These are phyloP conservation scores for Penicillium macrosclerotiorum DNA, from an alignment of 495 filamentous ascomycete genomes.

Conservation along the genomic window DNA sequence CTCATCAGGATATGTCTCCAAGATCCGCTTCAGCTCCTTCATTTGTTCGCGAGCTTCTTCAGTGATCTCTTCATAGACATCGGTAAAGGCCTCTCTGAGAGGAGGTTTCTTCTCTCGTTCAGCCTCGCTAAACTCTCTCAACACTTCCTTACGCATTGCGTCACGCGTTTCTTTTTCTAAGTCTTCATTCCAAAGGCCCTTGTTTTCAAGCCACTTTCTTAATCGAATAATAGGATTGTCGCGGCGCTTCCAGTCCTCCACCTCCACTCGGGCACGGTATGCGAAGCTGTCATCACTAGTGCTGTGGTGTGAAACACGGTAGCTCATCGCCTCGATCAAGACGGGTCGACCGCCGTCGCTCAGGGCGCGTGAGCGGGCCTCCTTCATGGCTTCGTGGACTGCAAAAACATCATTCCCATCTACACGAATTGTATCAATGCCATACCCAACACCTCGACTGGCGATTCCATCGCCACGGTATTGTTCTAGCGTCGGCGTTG, in stretches of 20 bases:
- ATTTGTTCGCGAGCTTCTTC: slow-evolving; percentile 80
- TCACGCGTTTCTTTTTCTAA: slow-evolving; percentile 72
- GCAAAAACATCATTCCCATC: slow-evolving; percentile 98
- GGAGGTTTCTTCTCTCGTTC: slow-evolving; percentile 88
- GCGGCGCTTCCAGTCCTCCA: slow-evolving; percentile 95
- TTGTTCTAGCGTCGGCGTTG: slow-evolving; percentile 90
- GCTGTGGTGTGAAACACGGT: slow-evolving; percentile 95
- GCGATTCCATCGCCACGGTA: slow-evolving; percentile 98
- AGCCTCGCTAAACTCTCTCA: slow-evolving; percentile 81
- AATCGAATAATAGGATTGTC: slow-evolving; percentile 92
- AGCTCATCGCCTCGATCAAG: slow-evolving; percentile 95
- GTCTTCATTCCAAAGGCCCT: slow-evolving; percentile 78
- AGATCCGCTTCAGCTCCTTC: slow-evolving; percentile 66
- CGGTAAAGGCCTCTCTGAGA: slow-evolving; percentile 74
- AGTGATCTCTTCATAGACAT: slow-evolving; percentile 84
- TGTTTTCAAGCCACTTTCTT: slow-evolving; percentile 86
- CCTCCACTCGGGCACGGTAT: slow-evolving; percentile 89
- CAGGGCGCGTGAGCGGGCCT: slow-evolving; percentile 74
- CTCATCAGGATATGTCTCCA: slow-evolving; percentile 88
- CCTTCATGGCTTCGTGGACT: slow-evolving; percentile 77
- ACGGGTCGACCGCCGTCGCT: slow-evolving; percentile 76
- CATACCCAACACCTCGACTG: slow-evolving; percentile 90
- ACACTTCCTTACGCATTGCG: slow-evolving; percentile 64
- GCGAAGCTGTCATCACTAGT: slow-evolving; percentile 97
- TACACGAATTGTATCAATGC: slow-evolving; percentile 93